These are phyloP conservation scores for Backusella liffmaniae DNA, from an alignment of 192 early-diverging fungal genomes.

Conservation along the genomic window DNA sequence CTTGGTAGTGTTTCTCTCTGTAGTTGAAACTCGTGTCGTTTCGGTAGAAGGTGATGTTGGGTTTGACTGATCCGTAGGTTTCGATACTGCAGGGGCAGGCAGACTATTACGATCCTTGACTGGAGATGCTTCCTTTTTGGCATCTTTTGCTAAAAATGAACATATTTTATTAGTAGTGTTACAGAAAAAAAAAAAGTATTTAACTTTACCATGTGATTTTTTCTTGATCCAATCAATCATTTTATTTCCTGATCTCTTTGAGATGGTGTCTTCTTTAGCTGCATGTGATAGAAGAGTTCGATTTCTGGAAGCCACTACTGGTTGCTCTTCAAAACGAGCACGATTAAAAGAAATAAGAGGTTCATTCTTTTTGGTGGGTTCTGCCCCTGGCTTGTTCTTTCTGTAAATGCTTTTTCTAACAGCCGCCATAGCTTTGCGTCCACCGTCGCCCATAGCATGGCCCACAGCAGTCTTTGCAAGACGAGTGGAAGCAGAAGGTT, in stretches of 20 bases:
- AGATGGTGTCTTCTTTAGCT: not conserved
- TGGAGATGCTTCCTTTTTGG: not conserved
- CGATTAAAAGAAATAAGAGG: not conserved
- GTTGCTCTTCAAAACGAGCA: not conserved
- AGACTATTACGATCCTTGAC: not conserved
- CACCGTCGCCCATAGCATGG: slow-evolving; percentile 7
- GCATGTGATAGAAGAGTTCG: not conserved
- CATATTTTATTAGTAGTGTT: not conserved
- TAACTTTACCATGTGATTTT: slow-evolving; percentile 20
- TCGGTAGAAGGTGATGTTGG: not conserved
- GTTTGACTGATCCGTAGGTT: not conserved
- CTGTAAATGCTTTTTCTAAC: slow-evolving; percentile 10
- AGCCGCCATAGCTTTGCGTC: slow-evolving; percentile 13
- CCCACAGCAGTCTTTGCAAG: not conserved
- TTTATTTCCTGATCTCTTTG: slow-evolving; percentile 39
- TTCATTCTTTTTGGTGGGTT: not conserved
- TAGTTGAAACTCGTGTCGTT: not conserved
- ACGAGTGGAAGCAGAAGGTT: slow-evolving; percentile 3
- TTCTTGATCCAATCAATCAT: slow-evolving; percentile 59
- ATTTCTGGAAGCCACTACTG: not conserved
- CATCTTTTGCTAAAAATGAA: slow-evolving; percentile 1
- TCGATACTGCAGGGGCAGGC: not conserved
- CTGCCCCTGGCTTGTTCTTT: not conserved
- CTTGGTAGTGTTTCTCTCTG: not conserved
- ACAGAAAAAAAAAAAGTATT: not conserved